Conservation (phyloP, 164 flowering plant genomes). For the Malania oleifera region DNA sequence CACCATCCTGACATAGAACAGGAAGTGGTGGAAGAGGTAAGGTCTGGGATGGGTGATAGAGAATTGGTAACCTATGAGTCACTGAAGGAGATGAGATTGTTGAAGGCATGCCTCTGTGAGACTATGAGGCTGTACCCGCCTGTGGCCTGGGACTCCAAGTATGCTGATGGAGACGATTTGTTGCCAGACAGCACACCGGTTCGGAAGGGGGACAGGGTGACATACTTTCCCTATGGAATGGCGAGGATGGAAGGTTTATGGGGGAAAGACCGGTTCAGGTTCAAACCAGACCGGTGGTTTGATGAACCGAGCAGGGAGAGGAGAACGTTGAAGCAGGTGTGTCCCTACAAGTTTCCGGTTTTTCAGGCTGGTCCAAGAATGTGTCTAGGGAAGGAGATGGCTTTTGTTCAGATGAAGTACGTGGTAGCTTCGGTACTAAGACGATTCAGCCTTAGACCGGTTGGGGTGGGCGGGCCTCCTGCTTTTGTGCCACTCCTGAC, state of each 20-base stretch:
- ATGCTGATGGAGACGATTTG: constrained; percentile 24
- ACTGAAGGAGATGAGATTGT: constrained; percentile 24
- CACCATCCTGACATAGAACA: constrained; percentile 18
- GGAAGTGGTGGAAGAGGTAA: constrained; percentile 24
- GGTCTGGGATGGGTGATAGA: not conserved
- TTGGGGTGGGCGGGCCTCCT: constrained; percentile 29
- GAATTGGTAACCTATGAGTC: constrained; percentile 18
- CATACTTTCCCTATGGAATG: constrained; percentile 46
- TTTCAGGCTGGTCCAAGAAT: constrained; percentile 45
- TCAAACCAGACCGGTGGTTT: constrained; percentile 45
- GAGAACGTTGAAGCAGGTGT: constrained; percentile 16
- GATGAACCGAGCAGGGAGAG: constrained; percentile 10
- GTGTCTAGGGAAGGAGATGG: constrained; percentile 41
- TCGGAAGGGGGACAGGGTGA: constrained; percentile 34
- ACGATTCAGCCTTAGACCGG: constrained; percentile 29
- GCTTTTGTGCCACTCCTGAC: constrained; percentile 48
- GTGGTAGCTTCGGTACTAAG: constrained; percentile 30
- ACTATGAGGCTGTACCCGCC: constrained; percentile 46
- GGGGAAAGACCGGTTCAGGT: constrained; percentile 41
- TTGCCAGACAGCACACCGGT: constrained; percentile 37
- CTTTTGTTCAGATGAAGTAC: constrained; percentile 30
- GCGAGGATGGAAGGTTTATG: constrained; percentile 50
- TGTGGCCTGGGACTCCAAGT: constrained; percentile 42
- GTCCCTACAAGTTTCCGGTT: constrained; percentile 34
- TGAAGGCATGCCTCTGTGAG: constrained; percentile 35